These are phyloP conservation scores for Nicotiana tomentosiformis DNA, from an alignment of 257 asterid genomes.

Conservation along the genomic window DNA sequence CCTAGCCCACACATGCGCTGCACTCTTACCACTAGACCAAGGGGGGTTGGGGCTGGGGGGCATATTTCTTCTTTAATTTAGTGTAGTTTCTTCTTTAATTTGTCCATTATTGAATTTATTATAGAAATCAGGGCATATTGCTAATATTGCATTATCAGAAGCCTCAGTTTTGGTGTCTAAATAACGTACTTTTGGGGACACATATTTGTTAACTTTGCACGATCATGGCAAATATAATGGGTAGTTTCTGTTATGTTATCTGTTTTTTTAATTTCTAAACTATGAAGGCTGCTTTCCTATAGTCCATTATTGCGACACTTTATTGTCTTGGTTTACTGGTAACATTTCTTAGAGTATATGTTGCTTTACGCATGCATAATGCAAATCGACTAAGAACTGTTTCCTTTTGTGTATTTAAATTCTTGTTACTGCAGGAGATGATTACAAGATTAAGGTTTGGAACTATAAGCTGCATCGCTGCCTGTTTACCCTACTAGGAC, in stretches of 20 bases:
- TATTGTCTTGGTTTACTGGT: not conserved
- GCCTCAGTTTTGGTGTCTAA: not conserved
- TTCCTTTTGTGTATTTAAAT: not conserved
- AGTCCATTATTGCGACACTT: not conserved
- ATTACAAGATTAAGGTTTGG: constrained; percentile 98
- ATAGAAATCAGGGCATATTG: not conserved
- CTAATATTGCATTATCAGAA: not conserved
- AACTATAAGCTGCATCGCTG: constrained; percentile 91
- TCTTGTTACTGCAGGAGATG: constrained; percentile 69
- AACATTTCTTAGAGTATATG: not conserved
- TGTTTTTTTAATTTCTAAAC: not conserved
- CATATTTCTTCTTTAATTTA: not conserved
- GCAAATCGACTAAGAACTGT: not conserved
- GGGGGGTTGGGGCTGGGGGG: too few relatives aligned
- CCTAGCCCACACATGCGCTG: too few relatives aligned
- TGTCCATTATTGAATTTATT: not conserved
- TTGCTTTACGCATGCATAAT: not conserved
- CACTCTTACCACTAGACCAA: too few relatives aligned
- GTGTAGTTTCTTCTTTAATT: not conserved
- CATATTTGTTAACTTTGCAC: not conserved
- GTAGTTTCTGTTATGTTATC: not conserved
- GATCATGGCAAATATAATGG: not conserved
- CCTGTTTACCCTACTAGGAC: constrained; percentile 94
- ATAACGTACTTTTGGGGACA: not conserved
- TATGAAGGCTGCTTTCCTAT: not conserved